phyloP scores from a whole-genome alignment of 345 rosid genomes.

The Syzygium aromaticum region DNA sequence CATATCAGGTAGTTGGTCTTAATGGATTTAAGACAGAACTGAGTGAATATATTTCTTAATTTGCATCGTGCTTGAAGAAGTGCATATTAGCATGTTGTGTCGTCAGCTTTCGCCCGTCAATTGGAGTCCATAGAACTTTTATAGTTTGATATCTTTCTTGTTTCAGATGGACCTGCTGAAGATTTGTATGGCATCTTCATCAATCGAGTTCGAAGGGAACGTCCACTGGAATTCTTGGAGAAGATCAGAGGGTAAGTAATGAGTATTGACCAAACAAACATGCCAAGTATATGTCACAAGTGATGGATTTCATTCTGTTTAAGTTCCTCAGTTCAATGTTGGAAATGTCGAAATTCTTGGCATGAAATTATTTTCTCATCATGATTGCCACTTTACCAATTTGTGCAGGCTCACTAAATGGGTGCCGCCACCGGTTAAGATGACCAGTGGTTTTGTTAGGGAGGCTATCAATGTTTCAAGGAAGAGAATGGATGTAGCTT shows the following conservation, averaged over 20 bases:
- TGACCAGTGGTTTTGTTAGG: conserved; percentile 68
- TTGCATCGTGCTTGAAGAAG: neutral
- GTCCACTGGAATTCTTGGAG: conserved; percentile 64
- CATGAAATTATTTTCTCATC: neutral
- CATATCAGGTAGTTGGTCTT: neutral
- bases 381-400: neutral
- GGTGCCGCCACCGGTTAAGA: conserved; percentile 97
- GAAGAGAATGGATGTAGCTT: conserved; percentile 89
- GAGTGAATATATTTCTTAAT: neutral
- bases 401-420: conserved; percentile 77
- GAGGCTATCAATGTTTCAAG: conserved; percentile 65
- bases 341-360: neutral
- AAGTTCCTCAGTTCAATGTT: neutral
- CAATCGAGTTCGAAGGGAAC: conserved; percentile 69
- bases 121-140: neutral
- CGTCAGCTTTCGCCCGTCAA: neutral
- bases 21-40: neutral
- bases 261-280: neutral
- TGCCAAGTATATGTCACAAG: neutral
- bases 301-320: neutral
- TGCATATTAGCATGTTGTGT: neutral
- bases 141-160: neutral
- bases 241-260: conserved; percentile 66
- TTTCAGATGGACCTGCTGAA: conserved; percentile 85
- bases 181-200: conserved; percentile 93